Evolutionary conservation across 1,139 yeast species (phyloP), one percentile per base, ranked within the genome.

Genomic region (Hansenula sp.): DNA sequence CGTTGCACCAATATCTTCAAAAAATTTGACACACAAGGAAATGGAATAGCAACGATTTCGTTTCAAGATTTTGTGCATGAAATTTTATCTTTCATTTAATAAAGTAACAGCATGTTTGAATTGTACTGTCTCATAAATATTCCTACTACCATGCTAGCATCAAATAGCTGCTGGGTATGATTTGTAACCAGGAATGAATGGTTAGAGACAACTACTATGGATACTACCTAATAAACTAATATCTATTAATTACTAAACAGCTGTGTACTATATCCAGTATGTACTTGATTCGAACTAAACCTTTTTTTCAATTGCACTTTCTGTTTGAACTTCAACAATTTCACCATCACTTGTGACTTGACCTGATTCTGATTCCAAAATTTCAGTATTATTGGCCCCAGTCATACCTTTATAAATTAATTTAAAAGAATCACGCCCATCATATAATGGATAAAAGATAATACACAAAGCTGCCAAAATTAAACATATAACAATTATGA

Each of bases 1-100:
- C 77, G 86, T 48, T 73, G 85, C 51, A 86, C 95, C 1, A 90
- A 84, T 56, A 71, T 82, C 8, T 87, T 87, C 66, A 83, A 85
- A 57, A 81, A 80, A 57, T 84, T 77, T 59, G 95, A 87, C 61
- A 66, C 72, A 22, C 88, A 83, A 50, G 75, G 85, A 39, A 81
- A 84, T 33, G 95, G 95, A 12, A 75, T 79, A 38, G 89, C 92
- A 6, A 79, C 88, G 0, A 76, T 86, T 29, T 79, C 82, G 27
- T 86, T 83, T 58, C 86, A 83, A 60, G 89, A 85, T 59, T 87
- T 84, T 53, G 72, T 86, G 45, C 81, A 79, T 49, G 87, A 82
- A 53, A 74, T 81, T 17, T 54, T 68, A 35, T 59, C 65, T 21
- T 61, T 65, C 29, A 52, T 51, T 13, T 53, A 34, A 43, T 27